Evolutionary conservation across 2,329 filamentous ascomycete genomes (phyloP), one percentile per base, ranked within the genome.

Genomic region (Gaeumannomyces tritici): DNA sequence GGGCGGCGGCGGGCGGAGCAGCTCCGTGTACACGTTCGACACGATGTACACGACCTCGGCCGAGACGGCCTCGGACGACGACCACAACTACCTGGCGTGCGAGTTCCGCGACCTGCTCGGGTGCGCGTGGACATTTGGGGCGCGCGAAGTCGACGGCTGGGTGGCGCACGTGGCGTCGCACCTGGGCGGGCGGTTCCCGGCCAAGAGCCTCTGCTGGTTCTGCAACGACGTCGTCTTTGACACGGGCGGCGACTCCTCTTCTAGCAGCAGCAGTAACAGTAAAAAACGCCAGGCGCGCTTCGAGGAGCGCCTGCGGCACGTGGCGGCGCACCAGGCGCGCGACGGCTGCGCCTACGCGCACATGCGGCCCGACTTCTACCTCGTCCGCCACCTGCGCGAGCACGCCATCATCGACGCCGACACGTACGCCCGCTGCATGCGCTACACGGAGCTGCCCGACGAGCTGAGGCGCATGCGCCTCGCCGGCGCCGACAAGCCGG

Each of bases 251-350:
- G 61, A 57, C 0, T 58, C 11, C 2, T 60, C 61, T 13, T 11
- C 18, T 27, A 31, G 56, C 56, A 47, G 8, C 31, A 27, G 12
- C 26, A 31, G 8, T 11, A 4, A 11, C 2, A 35, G 31, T 13
- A 29, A 9, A 7, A 42, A 24, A 26, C 24, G 13, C 60, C 27
- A 24, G 1, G 12, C 9, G 2, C 75, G 73, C 42, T 81, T 79
- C 62, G 35, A 63, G 0, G 24, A 65, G 1, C 76, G 83, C 2
- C 80, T 85, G 79, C 33, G 68, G 3, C 83, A 86, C 65, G 80
- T 85, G 60, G 74, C 71, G 0, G 62, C n/a, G n/a, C n/a, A 63
- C 0, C 83, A 86, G 31, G 5, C 31, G 9, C 31, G 31, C 31
- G 55, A 69, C 3, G 72, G 71, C 33, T 66, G 62, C 9, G 66